Evolutionary conservation across 2,329 filamentous ascomycete genomes (phyloP).

Genomic region (Triangularia verruculosa): DNA sequence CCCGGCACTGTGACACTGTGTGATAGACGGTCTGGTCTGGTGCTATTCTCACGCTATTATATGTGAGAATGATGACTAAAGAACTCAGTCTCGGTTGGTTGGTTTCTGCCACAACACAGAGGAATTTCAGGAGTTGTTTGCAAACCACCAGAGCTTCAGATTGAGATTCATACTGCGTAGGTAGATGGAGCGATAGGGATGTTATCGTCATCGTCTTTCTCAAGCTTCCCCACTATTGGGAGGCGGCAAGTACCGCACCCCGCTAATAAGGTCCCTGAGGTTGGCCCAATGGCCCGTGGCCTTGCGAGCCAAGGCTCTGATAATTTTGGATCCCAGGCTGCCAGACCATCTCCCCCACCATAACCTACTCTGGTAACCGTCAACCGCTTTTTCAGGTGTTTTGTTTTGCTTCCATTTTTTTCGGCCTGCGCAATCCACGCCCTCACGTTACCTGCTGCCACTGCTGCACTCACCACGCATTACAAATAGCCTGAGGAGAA

Average conservation of each 20-base stretch:
- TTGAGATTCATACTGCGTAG: no score
- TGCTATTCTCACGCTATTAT: background rate
- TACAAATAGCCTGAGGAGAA: background rate
- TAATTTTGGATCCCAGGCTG: background rate
- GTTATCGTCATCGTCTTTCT: background rate
- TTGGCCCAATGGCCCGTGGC: no score
- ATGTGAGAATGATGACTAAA: background rate
- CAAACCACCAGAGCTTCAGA: background rate
- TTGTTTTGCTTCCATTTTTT: constrained; percentile 15
- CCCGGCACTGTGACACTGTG: background rate
- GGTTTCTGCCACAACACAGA: background rate
- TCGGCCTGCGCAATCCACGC: constrained; percentile 7
- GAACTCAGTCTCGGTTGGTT: no score
- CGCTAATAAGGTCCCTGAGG: background rate
- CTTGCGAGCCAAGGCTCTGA: background rate
- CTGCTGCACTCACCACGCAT: background rate
- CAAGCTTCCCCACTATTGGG: background rate
- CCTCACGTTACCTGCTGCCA: background rate
- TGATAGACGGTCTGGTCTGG: background rate
- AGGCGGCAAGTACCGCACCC: background rate
- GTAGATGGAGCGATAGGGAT: no score
- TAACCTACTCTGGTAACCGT: constrained; percentile 23
- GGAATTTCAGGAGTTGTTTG: background rate
- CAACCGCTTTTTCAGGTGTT: constrained; percentile 18
- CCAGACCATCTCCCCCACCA: constrained; percentile 11